Percentiles rank a stretch among this genome's conserved stretches.
phyloP scores from a whole-genome alignment of 352 stramenopile species.

The Pythium folliculosum region DNA sequence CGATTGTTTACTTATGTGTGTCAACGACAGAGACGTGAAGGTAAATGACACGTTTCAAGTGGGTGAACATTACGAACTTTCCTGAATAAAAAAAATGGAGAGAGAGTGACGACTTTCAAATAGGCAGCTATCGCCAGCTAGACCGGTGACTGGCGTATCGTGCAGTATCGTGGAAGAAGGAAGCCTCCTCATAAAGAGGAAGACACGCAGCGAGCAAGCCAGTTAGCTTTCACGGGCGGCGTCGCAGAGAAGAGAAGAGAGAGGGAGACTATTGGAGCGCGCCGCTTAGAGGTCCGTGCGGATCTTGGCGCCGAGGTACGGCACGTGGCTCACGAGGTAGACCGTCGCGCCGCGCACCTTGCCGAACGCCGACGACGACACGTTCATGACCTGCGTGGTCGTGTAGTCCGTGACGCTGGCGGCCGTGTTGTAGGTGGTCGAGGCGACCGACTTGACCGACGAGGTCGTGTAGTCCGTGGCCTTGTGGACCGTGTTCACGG shows the following conservation, averaged over 20 bases:
- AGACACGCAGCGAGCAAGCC: neutral
- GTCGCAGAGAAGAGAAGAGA: neutral
- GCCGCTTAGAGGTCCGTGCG: slow-evolving; percentile 35
- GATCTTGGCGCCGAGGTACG: slow-evolving; percentile 66
- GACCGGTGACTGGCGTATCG: slow-evolving; percentile 17
- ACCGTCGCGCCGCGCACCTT: slow-evolving; percentile 53
- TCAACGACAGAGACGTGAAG: too few relatives aligned
- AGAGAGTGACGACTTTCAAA: slow-evolving; percentile 2
- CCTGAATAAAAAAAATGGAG: slow-evolving; percentile 14
- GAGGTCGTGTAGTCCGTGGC: slow-evolving; percentile 58
- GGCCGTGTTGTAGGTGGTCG: slow-evolving; percentile 23
- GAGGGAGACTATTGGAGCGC: neutral
- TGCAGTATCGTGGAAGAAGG: neutral
- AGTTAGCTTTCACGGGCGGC: neutral
- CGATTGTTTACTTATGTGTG: too few relatives aligned
- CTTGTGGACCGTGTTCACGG: slow-evolving; percentile 43
- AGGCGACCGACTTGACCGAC: slow-evolving; percentile 31
- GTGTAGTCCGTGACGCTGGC: slow-evolving; percentile 33
- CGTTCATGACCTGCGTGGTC: slow-evolving; percentile 62
- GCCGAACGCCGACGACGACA: slow-evolving; percentile 66
- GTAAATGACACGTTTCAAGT: neutral
- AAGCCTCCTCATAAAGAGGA: neutral
- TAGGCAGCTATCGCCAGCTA: slow-evolving; percentile 10
- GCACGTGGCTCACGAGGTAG: slow-evolving; percentile 59
- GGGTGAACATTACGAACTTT: slow-evolving; percentile 15